phyloP scores from a whole-genome alignment of 441 rosid species.

The Populus hybrid region DNA sequence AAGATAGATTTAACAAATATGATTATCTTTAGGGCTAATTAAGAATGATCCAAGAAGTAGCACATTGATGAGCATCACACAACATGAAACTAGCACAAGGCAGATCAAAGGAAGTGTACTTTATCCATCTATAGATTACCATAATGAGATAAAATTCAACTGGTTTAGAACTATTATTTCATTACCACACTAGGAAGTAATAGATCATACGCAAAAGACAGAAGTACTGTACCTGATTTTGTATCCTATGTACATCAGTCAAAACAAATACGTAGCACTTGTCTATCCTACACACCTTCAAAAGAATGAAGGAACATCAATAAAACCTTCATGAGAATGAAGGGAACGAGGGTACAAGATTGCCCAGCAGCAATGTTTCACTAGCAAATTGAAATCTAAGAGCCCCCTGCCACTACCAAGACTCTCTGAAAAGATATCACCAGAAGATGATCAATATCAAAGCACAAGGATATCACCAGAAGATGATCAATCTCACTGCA shows the following conservation, averaged over 20 bases:
- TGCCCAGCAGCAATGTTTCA: neutral
- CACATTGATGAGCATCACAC: neutral
- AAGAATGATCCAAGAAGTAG: neutral
- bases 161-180: neutral
- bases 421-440: constrained; percentile 19
- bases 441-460: constrained; percentile 40
- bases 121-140: neutral
- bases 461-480: neutral
- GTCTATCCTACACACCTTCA: constrained; percentile 17
- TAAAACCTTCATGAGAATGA: constrained; percentile 4
- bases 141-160: neutral
- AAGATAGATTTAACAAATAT: neutral
- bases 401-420: constrained; percentile 6
- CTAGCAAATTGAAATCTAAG: constrained; percentile 3
- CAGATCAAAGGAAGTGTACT: neutral
- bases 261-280: neutral
- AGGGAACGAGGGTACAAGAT: neutral
- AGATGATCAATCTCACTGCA: constrained; percentile 4
- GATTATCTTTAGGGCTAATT: neutral
- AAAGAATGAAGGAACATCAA: constrained; percentile 23
- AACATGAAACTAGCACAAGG: too few relatives aligned
- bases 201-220: neutral
- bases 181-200: neutral
- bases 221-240: neutral
- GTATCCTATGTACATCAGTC: constrained; percentile 12